Evolutionary conservation across 768 basidiomycete genomes (phyloP), one percentile per base, ranked within the genome.

Genomic region (Trametes meyenii): DNA sequence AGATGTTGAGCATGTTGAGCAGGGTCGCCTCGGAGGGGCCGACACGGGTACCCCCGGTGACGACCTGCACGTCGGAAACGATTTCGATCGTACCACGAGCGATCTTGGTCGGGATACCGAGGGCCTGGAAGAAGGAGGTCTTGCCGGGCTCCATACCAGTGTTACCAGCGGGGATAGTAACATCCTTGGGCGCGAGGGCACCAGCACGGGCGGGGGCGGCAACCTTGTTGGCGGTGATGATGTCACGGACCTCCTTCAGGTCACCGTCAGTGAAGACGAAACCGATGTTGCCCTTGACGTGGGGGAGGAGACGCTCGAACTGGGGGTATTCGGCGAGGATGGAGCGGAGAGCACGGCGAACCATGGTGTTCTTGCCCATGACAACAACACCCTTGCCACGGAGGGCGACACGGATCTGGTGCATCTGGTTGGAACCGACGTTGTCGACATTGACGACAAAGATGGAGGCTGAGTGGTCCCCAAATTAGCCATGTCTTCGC

Each of bases 321-420:
- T 95, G 89, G 55, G 96, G 97, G 82, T 79, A 83, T 70, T 98
- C 97, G 67, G 84, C 63, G 73, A 98, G 87, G 78, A 98, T 87
- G 71, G 88, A 83, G 66, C 97, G 94, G 65, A 99, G 85, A 63
- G 95, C 97, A 71, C 97, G 94, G 81, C 97, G 93, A 71, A 99
- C 96, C 96, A 98, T 98, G 75, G 97, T 99, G 88, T 99, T 99
- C 83, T 99, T 99, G 75, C 97, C 97, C 97, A 99, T 99, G 71
- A 99, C 79, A 67, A 99, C 95, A 62, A 95, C 80, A 81, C 93
- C 97, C 77, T 92, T 94, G 72, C 95, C 94, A 71, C 97, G 94
- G 77, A 99, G 94, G 52, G 96, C 83, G 56, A 88, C 90, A 83
- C 92, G 94, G 67, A 96, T 96, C 77, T 96, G 94, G 73, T 97